Conservation (phyloP, 2,329 filamentous ascomycete genomes). For the Arthrobotrys pseudoclavata region DNA sequence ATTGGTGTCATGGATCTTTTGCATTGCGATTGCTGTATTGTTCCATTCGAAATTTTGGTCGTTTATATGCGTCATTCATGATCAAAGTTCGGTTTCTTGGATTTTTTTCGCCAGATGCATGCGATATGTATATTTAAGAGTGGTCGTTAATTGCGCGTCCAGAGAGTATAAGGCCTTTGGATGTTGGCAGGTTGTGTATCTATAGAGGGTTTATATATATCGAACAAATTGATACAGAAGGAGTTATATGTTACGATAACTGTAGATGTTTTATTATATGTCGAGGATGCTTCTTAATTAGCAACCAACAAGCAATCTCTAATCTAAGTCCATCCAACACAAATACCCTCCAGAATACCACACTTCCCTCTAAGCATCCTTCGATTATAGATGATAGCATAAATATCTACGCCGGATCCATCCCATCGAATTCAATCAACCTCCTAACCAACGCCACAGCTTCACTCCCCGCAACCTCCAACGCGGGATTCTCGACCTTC, state of each 20-base stretch:
- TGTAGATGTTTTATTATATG: no score
- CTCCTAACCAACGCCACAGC: constrained; percentile 83
- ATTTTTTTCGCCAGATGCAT: neutral
- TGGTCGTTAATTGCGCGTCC: neutral
- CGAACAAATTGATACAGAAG: neutral
- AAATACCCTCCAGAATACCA: constrained; percentile 40
- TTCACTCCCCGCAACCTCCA: constrained; percentile 73
- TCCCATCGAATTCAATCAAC: constrained; percentile 88
- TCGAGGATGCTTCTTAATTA: no score
- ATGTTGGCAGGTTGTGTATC: neutral
- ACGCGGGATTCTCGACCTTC: constrained; percentile 81
- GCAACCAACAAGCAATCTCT: no score
- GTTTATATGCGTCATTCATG: neutral
- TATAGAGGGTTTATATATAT: constrained; percentile 17
- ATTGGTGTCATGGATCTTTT: neutral
- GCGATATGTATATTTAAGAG: neutral
- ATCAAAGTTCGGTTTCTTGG: neutral
- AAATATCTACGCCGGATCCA: constrained; percentile 71
- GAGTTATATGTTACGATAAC: no score
- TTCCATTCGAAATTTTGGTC: neutral
- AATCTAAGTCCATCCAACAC: neutral
- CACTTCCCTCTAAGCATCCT: neutral
- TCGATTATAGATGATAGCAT: neutral
- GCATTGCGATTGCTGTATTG: neutral
- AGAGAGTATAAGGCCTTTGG: neutral